Base-by-base conservation (phyloP, 1,284 basidiomycete genomes). In the Trichosporon ovoides region DNA sequence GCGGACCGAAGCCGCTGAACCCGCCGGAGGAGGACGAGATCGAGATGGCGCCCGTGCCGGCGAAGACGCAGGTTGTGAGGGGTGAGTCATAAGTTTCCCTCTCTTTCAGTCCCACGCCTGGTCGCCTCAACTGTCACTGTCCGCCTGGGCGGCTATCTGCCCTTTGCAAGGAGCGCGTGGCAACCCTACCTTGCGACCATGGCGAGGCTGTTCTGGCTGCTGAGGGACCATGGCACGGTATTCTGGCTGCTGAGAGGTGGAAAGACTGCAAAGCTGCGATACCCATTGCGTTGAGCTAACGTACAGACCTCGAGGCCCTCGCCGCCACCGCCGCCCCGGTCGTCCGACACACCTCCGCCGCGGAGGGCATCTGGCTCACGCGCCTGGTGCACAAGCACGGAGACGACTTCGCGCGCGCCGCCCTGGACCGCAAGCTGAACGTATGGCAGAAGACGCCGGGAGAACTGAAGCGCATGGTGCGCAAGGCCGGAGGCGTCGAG, bases 361-460 rank as follows among this genome's bases (percentile, higher is more conserved):
- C 86, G 3, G 92, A 97, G 77, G 72, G 79, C 43, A 78, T 77
- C 38, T 91, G 87, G 80, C 81, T 98, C 37, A 74, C 76, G 52
- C 78, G 82, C 37, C 81, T 98, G 34, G 83, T 91, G 11, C 72
- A 76, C 38, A 87, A 84, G 73, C 81, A 98, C 77, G 88, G 86
- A 0, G 78, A 81, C 37, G 87, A 98, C 77, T 78, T 86, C 18
- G 82, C 84, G 24, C 80, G 77, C 38, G 96, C 96, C 91, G 84
- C 86, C 11, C 81, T 81, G 63, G 94, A 98, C 78, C 78, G 84
- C 63, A 86, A 82, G 74, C 75, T 88, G 61, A 98, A 98, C 72
- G 78, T 84, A 20, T 87, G 86, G 77, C 95, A 98, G 78, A 85
- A 87, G 73, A 98, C 93, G 4, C 82, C 81, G 36, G 94, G 91